Percentiles rank a stretch among this genome's conserved stretches.
phyloP scores from a whole-genome alignment of 2,329 filamentous ascomycete genomes.

The Fusarium cyanostomum region DNA sequence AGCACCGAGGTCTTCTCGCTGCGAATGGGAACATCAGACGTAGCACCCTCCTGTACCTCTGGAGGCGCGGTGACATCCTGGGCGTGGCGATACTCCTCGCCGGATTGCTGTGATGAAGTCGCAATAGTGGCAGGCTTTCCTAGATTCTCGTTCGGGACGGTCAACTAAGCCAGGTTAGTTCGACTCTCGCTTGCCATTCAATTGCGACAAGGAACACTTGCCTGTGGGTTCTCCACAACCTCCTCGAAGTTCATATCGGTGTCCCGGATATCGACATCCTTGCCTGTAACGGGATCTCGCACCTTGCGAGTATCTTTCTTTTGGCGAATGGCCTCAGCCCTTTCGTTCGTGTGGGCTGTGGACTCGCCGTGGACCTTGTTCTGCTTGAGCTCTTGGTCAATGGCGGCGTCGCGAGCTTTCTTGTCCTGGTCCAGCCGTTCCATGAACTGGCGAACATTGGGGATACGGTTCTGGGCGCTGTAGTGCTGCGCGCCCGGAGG shows the following conservation, averaged over 20 bases:
- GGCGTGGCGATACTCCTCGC: constrained; percentile 81
- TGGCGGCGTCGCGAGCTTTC: constrained; percentile 74
- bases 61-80: constrained; percentile 93
- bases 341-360: constrained; percentile 54
- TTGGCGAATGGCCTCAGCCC: constrained; percentile 45
- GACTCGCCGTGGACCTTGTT: constrained; percentile 51
- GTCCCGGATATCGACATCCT: constrained; percentile 86
- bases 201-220: constrained; percentile 47
- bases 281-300: constrained; percentile 88
- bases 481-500: constrained; percentile 73
- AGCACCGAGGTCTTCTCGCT: constrained; percentile 97
- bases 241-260: constrained; percentile 75
- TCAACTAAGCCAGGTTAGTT: constrained; percentile 57
- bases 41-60: constrained; percentile 81
- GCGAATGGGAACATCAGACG: constrained; percentile 93
- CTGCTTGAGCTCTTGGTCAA: constrained; percentile 66
- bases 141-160: constrained; percentile 90
- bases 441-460: constrained; percentile 87
- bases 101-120: constrained; percentile 75
- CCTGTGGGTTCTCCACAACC: constrained; percentile 75
- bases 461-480: constrained; percentile 83
- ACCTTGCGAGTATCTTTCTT: constrained; percentile 72
- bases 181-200: fast-evolving
- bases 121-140: constrained; percentile 77
- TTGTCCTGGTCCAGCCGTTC: constrained; percentile 82